These are phyloP conservation scores for Peterozyma toletana DNA, from an alignment of 805 yeast genomes.

Conservation along the genomic window DNA sequence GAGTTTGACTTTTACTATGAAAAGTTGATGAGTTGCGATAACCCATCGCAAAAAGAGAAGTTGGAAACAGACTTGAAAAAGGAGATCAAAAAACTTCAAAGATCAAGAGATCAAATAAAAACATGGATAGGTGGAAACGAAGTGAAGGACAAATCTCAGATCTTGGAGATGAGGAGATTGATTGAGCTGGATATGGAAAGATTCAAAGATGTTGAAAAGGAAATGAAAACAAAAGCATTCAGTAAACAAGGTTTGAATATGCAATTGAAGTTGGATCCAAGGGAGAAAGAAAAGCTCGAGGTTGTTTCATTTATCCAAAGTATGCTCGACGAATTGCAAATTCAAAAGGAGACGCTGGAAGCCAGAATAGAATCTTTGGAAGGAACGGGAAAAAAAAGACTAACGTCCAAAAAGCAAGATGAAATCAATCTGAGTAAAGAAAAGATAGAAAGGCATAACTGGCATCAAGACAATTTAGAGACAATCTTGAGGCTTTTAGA, in stretches of 20 bases:
- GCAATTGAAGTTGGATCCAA: slow-evolving; percentile 38
- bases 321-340: slow-evolving; percentile 69
- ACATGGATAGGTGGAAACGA: slow-evolving; percentile 50
- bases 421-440: slow-evolving; percentile 56
- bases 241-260: slow-evolving; percentile 49
- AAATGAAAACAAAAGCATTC: slow-evolving; percentile 48
- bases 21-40: slow-evolving; percentile 41
- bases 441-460: slow-evolving; percentile 64
- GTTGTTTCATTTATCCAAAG: slow-evolving; percentile 63
- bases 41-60: slow-evolving; percentile 48
- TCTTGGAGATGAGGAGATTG: slow-evolving; percentile 35
- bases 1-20: slow-evolving; percentile 50
- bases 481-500: slow-evolving; percentile 68
- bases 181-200: slow-evolving; percentile 50
- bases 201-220: slow-evolving; percentile 52
- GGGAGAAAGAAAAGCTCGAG: slow-evolving; percentile 70
- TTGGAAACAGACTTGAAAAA: slow-evolving; percentile 49
- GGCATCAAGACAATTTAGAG: slow-evolving; percentile 77
- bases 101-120: slow-evolving; percentile 54
- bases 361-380: slow-evolving; percentile 54
- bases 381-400: slow-evolving; percentile 19
- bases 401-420: slow-evolving; percentile 40
- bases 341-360: slow-evolving; percentile 74
- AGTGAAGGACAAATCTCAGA: slow-evolving; percentile 36
- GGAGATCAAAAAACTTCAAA: slow-evolving; percentile 52